Conservation (phyloP, 2,329 filamentous ascomycete species). For the Beauveria pseudobassiana region DNA sequence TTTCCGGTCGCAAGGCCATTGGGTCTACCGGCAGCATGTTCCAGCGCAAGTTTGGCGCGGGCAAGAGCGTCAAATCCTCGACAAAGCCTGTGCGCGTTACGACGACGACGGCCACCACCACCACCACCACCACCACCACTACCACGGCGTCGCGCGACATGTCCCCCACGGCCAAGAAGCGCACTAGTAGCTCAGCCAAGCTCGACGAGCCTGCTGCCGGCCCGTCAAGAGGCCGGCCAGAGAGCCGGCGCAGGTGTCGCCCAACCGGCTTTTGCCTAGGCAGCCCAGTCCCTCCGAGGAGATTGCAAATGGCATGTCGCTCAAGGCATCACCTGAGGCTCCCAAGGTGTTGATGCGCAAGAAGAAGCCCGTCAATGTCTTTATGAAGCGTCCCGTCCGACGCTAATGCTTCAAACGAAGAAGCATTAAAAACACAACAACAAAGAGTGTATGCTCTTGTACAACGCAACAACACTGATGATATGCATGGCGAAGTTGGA, state of each 20-base stretch:
- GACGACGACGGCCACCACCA: background rate
- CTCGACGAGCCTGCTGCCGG: background rate
- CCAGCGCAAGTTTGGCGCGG: slow-evolving; percentile 9
- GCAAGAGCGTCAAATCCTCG: background rate
- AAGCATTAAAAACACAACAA: background rate
- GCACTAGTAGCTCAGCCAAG: background rate
- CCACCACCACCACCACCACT: slow-evolving; percentile 13
- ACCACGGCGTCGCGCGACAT: slow-evolving; percentile 15
- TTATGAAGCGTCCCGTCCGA: slow-evolving; percentile 7
- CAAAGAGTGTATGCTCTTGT: slow-evolving; percentile 6
- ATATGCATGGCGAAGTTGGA: background rate
- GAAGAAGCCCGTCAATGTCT: slow-evolving; percentile 8
- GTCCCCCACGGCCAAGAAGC: slow-evolving; percentile 14
- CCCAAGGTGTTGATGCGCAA: background rate
- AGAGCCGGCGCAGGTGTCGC: slow-evolving; percentile 25
- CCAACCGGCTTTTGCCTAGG: background rate
- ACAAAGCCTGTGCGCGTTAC: background rate
- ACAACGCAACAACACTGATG: background rate
- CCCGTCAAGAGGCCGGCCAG: slow-evolving; percentile 31
- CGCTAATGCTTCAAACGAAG: background rate
- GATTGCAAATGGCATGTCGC: slow-evolving; percentile 24
- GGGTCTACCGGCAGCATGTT: slow-evolving; percentile 5
- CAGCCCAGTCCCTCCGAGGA: background rate
- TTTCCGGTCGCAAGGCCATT: background rate
- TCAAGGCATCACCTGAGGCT: background rate